Conservation (phyloP, 257 asterid genomes). For the Dorcoceras hygrometricum region DNA sequence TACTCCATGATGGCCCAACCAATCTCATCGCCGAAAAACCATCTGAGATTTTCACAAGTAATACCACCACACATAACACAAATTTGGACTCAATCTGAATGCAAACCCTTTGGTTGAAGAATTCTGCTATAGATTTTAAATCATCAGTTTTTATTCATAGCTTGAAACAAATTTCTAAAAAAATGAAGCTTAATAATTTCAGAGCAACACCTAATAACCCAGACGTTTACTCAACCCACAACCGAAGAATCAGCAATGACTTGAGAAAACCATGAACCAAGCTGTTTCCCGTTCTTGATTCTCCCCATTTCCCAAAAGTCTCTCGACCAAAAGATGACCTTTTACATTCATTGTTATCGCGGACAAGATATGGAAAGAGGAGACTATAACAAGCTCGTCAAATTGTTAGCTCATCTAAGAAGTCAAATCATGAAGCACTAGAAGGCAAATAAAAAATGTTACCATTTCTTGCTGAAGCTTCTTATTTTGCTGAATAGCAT, state of each 20-base stretch:
- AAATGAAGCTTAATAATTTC: background rate
- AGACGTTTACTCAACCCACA: background rate
- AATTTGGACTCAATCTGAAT: background rate
- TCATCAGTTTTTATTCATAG: background rate
- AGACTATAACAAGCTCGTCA: background rate
- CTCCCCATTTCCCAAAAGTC: background rate
- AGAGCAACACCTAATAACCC: background rate
- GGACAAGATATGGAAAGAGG: background rate
- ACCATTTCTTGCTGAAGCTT: constrained; percentile 71
- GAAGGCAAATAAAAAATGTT: constrained; percentile 19
- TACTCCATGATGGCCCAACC: background rate
- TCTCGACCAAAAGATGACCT: background rate
- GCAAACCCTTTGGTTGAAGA: background rate
- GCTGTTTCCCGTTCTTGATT: background rate
- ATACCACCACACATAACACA: no score
- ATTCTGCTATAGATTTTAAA: background rate
- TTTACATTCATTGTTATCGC: background rate
- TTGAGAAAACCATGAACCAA: background rate
- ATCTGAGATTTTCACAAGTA: background rate
- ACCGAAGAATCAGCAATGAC: background rate
- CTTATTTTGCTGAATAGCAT: constrained; percentile 58
- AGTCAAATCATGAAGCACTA: constrained; percentile 11
- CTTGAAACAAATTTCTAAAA: background rate
- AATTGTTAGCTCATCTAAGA: constrained; percentile 1
- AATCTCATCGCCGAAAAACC: background rate